These are phyloP conservation scores for Peronospora tabacina DNA, from an alignment of 352 stramenopile genomes.

Conservation along the genomic window DNA sequence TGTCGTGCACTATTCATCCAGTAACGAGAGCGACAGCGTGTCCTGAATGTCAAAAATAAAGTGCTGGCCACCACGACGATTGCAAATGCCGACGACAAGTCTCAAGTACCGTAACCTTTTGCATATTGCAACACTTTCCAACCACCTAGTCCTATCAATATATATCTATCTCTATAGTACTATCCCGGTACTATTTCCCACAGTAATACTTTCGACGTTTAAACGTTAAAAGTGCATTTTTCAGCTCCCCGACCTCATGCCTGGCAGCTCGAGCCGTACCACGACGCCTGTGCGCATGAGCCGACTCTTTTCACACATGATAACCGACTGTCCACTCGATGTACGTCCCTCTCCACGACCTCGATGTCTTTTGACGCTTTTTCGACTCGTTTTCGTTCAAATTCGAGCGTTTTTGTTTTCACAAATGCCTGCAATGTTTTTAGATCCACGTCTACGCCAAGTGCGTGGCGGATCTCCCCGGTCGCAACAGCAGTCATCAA, in stretches of 20 bases:
- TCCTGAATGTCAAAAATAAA: conserved; percentile 27
- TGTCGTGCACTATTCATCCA: conserved; percentile 22
- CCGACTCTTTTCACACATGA: conserved; percentile 62
- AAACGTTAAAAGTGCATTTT: conserved; percentile 3
- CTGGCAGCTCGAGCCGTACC: conserved; percentile 13
- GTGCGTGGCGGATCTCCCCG: conserved; percentile 58
- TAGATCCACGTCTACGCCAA: conserved; percentile 78
- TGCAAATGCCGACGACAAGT: conserved; percentile 11
- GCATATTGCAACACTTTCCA: conserved; percentile 1
- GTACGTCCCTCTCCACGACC: conserved; percentile 20
- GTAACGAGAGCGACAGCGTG: conserved; percentile 24
- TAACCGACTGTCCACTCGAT: conserved; percentile 51
- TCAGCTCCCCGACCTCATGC: conserved; percentile 8
- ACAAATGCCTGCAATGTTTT: background rate
- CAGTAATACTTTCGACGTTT: background rate
- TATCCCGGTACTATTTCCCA: background rate
- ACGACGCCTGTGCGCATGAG: conserved; percentile 46
- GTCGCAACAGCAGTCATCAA: conserved; percentile 36
- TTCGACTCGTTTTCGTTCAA: background rate
- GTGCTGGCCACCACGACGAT: conserved; percentile 16
- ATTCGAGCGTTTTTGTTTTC: too few relatives aligned
- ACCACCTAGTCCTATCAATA: too few relatives aligned
- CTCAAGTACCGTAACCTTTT: background rate
- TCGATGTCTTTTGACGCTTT: background rate
- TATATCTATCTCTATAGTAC: too few relatives aligned